These are phyloP conservation scores for Helichrysum umbraculigerum DNA, from an alignment of 129 eudicot genomes.

Conservation along the genomic window DNA sequence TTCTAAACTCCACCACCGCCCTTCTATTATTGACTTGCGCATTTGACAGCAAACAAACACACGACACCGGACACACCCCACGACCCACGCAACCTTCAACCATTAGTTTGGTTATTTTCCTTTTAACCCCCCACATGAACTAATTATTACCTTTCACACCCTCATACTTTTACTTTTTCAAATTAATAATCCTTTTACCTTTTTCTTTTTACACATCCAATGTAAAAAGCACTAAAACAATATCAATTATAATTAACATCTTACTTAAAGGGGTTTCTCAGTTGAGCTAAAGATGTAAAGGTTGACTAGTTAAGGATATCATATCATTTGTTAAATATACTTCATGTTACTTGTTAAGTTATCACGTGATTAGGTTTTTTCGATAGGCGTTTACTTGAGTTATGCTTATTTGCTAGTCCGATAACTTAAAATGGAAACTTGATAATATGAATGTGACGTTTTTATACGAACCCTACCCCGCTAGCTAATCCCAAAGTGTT, in stretches of 20 bases:
- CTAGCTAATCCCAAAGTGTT: not conserved
- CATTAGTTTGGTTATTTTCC: not conserved
- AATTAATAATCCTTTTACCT: not conserved
- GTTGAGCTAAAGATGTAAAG: not conserved
- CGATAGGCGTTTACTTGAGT: no score
- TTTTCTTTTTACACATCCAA: not conserved
- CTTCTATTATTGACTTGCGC: slow-evolving; percentile 22
- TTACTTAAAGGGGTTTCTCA: not conserved
- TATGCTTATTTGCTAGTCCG: not conserved
- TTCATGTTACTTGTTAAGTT: no score
- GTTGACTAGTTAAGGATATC: not conserved
- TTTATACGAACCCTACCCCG: not conserved
- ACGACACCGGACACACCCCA: slow-evolving; percentile 11
- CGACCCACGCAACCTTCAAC: slow-evolving; percentile 4
- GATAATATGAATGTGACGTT: not conserved
- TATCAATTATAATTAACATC: not conserved
- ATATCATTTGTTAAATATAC: no score
- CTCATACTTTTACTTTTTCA: not conserved
- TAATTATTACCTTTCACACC: not conserved
- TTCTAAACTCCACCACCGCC: slow-evolving; percentile 12
- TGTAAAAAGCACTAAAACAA: not conserved
- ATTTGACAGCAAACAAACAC: slow-evolving; percentile 27
- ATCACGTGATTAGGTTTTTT: no score
- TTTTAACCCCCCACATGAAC: not conserved
- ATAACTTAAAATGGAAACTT: no score